Evolutionary conservation across 495 filamentous ascomycete species (phyloP), one percentile per base, ranked within the genome.

Genomic region (Penicillium canariense): DNA sequence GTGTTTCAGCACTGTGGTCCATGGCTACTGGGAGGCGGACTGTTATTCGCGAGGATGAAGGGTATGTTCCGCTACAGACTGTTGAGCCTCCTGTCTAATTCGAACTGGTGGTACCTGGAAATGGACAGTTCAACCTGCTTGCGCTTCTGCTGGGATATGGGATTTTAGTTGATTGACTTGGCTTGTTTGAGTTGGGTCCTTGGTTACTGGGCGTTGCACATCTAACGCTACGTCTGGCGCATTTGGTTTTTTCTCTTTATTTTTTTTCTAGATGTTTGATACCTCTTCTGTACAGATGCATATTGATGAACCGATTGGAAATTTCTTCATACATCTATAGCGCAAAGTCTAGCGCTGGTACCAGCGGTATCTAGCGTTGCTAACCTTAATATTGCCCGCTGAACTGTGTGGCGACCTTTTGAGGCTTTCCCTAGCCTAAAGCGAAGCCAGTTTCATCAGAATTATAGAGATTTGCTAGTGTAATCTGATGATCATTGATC

Each of bases 21-120:
- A 40, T 59, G 9, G 43, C 63, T 17, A 70, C 69, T 23, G 71
- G 71, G 5, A 70, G 56, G 40, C 50, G 53, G 48, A 38, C 59
- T 6, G 50, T 49, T 14, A 42, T 48, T 22, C 51, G 55, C 17
- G 58, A 64, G n/a, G 73, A 77, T 38, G 71, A 73, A 10, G 71
- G 72, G 10, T 78, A 78, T 49, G 71, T 78, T 18, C 75, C 73
- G 22, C 59, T 78, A 2, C 73, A 73, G 59, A 76, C 68, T 8
- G 71, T 78, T 20, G 75, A 78, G 43, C 61, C 71, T 18, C 57
- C 61, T 54, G 70, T 68, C 45, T 73, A 34, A 59, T 34, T 25
- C 50, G 46, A 18, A 22, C 14, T 26, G 20, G 5, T 35, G 28
- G 46, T 17, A 8, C n/a, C 6, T n/a, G 11, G 18, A 20, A 40